These are phyloP conservation scores for Microsporum audouinii DNA, from an alignment of 2,329 filamentous ascomycete genomes.

Conservation along the genomic window DNA sequence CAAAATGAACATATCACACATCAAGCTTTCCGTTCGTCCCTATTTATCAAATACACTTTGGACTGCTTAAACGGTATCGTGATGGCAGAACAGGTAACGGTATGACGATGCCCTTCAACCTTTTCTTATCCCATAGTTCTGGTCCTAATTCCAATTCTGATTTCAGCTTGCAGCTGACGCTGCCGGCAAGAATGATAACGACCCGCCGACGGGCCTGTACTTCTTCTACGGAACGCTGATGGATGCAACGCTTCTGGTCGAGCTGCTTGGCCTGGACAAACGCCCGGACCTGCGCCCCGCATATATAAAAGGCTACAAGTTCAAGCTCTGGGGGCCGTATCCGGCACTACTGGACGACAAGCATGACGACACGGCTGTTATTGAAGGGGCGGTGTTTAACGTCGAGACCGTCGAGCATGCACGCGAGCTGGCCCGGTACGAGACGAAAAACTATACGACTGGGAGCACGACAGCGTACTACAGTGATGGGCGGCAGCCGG, in stretches of 20 bases:
- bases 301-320: slow-evolving; percentile 18
- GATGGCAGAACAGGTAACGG: too few relatives aligned
- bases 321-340: slow-evolving; percentile 24
- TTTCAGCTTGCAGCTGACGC: neutral
- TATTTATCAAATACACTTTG: too few relatives aligned
- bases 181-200: neutral
- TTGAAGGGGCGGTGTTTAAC: slow-evolving; percentile 19
- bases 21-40: too few relatives aligned
- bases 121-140: too few relatives aligned
- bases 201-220: slow-evolving; percentile 1
- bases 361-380: slow-evolving; percentile 8
- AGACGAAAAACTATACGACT: slow-evolving; percentile 6
- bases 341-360: slow-evolving; percentile 18
- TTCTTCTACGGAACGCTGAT: slow-evolving; percentile 32
- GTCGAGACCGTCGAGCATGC: slow-evolving; percentile 11
- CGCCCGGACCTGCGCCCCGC: slow-evolving; percentile 17
- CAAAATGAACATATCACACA: too few relatives aligned
- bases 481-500: slow-evolving; percentile 3
- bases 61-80: too few relatives aligned
- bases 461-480: neutral
- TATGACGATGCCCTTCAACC: too few relatives aligned
- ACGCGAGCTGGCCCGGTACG: slow-evolving; percentile 4
- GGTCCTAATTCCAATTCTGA: too few relatives aligned
- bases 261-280: slow-evolving; percentile 17
- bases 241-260: slow-evolving; percentile 20